Evolutionary conservation across 495 filamentous ascomycete species (phyloP).

Genomic region (Penicillium subrubescens): DNA sequence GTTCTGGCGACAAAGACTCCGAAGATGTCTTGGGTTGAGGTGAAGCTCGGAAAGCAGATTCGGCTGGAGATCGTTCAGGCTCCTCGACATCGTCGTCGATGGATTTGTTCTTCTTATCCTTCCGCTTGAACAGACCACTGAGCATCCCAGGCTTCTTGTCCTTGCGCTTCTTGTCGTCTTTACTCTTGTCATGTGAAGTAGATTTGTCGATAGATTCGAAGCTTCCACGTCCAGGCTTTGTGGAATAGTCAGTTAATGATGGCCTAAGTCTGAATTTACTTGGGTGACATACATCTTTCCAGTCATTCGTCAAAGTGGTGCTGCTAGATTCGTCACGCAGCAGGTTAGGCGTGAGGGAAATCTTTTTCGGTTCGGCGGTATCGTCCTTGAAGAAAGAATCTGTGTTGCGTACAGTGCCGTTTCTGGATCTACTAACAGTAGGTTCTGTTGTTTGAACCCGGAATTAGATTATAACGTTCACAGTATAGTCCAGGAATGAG

Average conservation of each 20-base stretch:
- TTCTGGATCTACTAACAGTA: slow-evolving; percentile 69
- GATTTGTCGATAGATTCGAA: slow-evolving; percentile 57
- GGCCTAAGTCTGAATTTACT: not conserved
- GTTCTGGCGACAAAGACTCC: slow-evolving; percentile 45
- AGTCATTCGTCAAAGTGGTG: slow-evolving; percentile 61
- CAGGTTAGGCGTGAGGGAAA: slow-evolving; percentile 93
- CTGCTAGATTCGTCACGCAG: slow-evolving; percentile 73
- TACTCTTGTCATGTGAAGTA: slow-evolving; percentile 54
- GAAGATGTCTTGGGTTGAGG: slow-evolving; percentile 55
- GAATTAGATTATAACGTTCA: not conserved
- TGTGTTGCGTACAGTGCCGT: slow-evolving; percentile 82
- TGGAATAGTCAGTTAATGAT: slow-evolving; percentile 54
- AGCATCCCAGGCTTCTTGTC: slow-evolving; percentile 92
- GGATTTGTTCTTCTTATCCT: slow-evolving; percentile 79
- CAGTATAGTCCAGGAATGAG: not conserved
- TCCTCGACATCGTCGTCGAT: slow-evolving; percentile 69
- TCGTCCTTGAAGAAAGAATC: slow-evolving; percentile 99
- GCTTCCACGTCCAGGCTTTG: slow-evolving; percentile 41
- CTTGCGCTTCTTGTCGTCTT: slow-evolving; percentile 84
- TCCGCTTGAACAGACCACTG: slow-evolving; percentile 92
- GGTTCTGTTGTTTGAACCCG: slow-evolving; percentile 44
- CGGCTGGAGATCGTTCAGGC: slow-evolving; percentile 60
- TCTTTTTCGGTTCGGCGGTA: slow-evolving; percentile 92
- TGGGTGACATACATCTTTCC: slow-evolving; percentile 56
- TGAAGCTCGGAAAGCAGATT: slow-evolving; percentile 50